These are phyloP conservation scores for Neurospora crassa DNA, from an alignment of 2,329 filamentous ascomycete genomes.

Conservation along the genomic window DNA sequence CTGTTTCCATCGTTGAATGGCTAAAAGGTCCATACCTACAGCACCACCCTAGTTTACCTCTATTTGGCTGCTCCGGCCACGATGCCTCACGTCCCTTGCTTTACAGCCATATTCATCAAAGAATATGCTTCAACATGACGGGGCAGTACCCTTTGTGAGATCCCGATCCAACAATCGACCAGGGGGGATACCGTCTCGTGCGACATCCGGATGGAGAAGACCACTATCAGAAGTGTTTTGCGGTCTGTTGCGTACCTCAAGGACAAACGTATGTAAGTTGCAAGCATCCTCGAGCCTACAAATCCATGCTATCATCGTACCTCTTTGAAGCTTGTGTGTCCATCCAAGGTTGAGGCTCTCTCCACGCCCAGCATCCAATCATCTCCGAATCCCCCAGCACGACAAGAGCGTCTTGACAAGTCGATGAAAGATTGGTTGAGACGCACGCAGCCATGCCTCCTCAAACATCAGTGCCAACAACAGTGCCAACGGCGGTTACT, in stretches of 20 bases:
- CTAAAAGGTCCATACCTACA: not conserved
- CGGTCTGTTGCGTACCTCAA: not conserved
- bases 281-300: not conserved
- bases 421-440: not conserved
- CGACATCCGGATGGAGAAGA: not conserved
- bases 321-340: not conserved
- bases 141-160: not conserved
- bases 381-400: not conserved
- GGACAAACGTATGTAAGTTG: not conserved
- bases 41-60: not conserved
- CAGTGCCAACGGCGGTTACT: not conserved
- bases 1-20: not conserved
- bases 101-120: not conserved
- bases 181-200: not conserved
- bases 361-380: not conserved
- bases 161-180: not conserved
- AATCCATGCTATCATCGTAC: not conserved
- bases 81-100: slow-evolving; percentile 7
- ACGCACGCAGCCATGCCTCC: not conserved
- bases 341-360: not conserved
- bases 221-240: not conserved
- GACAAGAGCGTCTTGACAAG: not conserved
- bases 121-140: not conserved
- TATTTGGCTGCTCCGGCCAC: slow-evolving; percentile 11
- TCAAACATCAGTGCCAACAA: not conserved